These are phyloP conservation scores for Podila verticillata DNA, from an alignment of 192 early-diverging fungal genomes.

Conservation along the genomic window DNA sequence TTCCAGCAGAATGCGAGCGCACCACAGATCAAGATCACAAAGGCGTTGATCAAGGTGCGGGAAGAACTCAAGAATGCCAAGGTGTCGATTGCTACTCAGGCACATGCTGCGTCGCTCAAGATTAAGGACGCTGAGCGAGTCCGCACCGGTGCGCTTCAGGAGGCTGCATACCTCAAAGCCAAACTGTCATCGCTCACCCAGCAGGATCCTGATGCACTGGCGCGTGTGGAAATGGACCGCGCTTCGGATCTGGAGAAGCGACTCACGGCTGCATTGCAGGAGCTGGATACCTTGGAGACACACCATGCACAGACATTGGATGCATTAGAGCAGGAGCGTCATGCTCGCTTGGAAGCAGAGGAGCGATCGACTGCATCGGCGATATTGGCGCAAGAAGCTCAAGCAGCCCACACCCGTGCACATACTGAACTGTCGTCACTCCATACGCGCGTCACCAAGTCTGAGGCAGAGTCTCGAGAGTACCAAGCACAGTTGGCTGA, in stretches of 20 bases:
- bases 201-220: slow-evolving; percentile 44
- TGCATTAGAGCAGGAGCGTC: slow-evolving; percentile 52
- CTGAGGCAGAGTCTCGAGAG: slow-evolving; percentile 56
- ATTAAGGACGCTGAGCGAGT: slow-evolving; percentile 60
- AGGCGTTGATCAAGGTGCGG: slow-evolving; percentile 55
- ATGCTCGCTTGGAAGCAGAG: slow-evolving; percentile 53
- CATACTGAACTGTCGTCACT: slow-evolving; percentile 55
- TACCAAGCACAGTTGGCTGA: slow-evolving; percentile 50
- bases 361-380: slow-evolving; percentile 54
- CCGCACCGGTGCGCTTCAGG: slow-evolving; percentile 62
- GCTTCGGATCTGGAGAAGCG: slow-evolving; percentile 57
- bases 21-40: slow-evolving; percentile 58
- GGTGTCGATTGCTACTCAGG: slow-evolving; percentile 55
- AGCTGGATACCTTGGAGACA: slow-evolving; percentile 48
- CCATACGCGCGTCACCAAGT: slow-evolving; percentile 50
- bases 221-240: slow-evolving; percentile 55
- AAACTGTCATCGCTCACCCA: slow-evolving; percentile 57
- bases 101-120: slow-evolving; percentile 56
- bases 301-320: slow-evolving; percentile 51
- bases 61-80: slow-evolving; percentile 57
- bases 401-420: slow-evolving; percentile 57
- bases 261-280: slow-evolving; percentile 51
- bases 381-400: slow-evolving; percentile 56
- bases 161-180: slow-evolving; percentile 64
- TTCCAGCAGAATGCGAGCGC: slow-evolving; percentile 26